phyloP scores from a whole-genome alignment of 2,329 filamentous ascomycete species.

The Penicillium sumatraense region DNA sequence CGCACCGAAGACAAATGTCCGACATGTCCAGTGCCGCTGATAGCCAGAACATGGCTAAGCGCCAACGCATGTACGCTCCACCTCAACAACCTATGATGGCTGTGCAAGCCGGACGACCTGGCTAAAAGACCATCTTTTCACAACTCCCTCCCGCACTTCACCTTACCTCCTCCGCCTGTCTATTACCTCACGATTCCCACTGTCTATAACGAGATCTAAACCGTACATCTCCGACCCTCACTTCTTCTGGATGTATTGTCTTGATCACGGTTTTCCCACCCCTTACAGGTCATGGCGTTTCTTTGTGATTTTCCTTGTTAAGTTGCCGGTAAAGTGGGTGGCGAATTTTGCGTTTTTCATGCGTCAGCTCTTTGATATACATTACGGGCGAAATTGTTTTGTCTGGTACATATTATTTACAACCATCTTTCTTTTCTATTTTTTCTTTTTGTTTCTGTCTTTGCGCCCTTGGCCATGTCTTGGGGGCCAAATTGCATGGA shows the following conservation, averaged over 20 bases:
- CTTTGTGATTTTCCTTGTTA: constrained; percentile 14
- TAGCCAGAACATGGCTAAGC: constrained; percentile 58
- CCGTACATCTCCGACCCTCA: constrained; percentile 26
- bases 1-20: constrained; percentile 63
- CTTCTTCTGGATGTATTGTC: constrained; percentile 20
- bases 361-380: constrained; percentile 18
- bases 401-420: constrained; percentile 27
- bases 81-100: constrained; percentile 50
- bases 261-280: constrained; percentile 14
- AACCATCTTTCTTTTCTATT: constrained; percentile 9
- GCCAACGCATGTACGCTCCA: constrained; percentile 61
- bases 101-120: constrained; percentile 53
- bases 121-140: constrained; percentile 21
- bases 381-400: constrained; percentile 16
- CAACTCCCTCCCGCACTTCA: background rate
- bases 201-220: constrained; percentile 31
- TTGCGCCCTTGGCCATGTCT: background rate
- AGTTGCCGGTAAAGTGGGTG: constrained; percentile 11
- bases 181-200: constrained; percentile 32
- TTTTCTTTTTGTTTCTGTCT: constrained; percentile 2
- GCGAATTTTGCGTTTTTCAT: constrained; percentile 19
- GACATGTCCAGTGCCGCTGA: constrained; percentile 62
- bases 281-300: constrained; percentile 31
- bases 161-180: constrained; percentile 20
- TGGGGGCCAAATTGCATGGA: constrained; percentile 5